Base-by-base conservation (phyloP, 2,329 filamentous ascomycete genomes). In the Triangularia setosa region DNA sequence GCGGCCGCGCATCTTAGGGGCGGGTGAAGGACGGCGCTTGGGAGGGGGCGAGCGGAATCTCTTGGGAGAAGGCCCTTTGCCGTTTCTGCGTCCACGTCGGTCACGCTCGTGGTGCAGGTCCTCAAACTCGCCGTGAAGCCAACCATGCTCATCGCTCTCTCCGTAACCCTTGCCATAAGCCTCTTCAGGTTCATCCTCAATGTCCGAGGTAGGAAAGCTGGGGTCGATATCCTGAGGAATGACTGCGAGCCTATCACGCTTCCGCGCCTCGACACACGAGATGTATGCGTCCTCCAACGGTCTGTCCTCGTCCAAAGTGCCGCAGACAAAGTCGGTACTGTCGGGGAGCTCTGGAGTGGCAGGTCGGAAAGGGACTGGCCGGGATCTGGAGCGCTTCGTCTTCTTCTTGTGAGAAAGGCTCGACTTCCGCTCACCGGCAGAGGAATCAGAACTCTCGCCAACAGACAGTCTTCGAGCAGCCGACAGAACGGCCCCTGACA, bases 301-400 rank as follows among this genome's bases (percentile, higher is more conserved):
- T 54, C 92, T 88, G 73, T 99, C 95, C 77, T 99, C 95, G 69
- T 99, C 95, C 21, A 99, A 83, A 1, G 95, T 99, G 64, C 95
- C 95, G 73, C 95, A 98, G n/a, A 99, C 95, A 70, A 99, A 99
- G 76, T 99, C 95, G 14, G 95, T 98, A 77, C 93, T 97, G 76
- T 99, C 95, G 1, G 95, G 95, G 11, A 99, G 82, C 73, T 97
- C 92, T 1, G 92, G 91, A 0, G 90, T 91, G 24, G 84, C 83
- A 44, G 87, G 84, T 23, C 88, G 88, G 69, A 89, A 87, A 67
- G 83, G 86, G 56, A 83, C 80, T 14, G 68, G 52, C 60, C 70
- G 73, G 57, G 74, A 68, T 72, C 74, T 77, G 68, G 69, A 74
- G 65, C 71, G 35, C 24, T 33, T 44, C n/a, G 28, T 74, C 62